Evolutionary conservation across 2,329 filamentous ascomycete genomes (phyloP).

Genomic region (Xylaria sp.): DNA sequence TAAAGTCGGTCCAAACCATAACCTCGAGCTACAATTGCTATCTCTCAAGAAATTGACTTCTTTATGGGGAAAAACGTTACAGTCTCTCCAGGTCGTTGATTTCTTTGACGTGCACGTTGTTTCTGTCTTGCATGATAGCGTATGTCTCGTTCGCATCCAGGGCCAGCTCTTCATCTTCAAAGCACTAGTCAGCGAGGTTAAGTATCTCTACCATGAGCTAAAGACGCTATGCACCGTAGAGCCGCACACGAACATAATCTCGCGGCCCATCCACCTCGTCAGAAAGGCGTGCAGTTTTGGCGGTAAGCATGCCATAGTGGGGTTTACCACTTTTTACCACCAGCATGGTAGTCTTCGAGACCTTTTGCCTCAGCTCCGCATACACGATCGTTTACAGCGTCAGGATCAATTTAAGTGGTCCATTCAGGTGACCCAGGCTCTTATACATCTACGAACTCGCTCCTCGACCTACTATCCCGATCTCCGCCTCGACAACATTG

Average conservation of each 20-base stretch:
- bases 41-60: conserved; percentile 54
- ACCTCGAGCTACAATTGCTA: conserved; percentile 63
- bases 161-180: conserved; percentile 64
- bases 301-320: conserved; percentile 63
- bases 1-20: conserved; percentile 59
- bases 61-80: conserved; percentile 56
- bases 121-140: conserved; percentile 67
- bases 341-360: conserved; percentile 65
- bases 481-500: conserved; percentile 68
- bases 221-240: conserved; percentile 63
- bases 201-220: conserved; percentile 71
- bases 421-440: conserved; percentile 60
- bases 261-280: conserved; percentile 62
- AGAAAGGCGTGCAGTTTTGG: conserved; percentile 67
- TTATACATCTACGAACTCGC: conserved; percentile 60
- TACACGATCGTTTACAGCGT: conserved; percentile 56
- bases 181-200: conserved; percentile 65
- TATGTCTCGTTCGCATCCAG: conserved; percentile 62
- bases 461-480: conserved; percentile 65
- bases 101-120: conserved; percentile 61
- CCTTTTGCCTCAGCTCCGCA: conserved; percentile 60
- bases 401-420: conserved; percentile 64
- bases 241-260: conserved; percentile 63
- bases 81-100: conserved; percentile 59
- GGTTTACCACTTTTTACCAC: conserved; percentile 67